Percentiles rank a stretch among this genome's conserved stretches.
phyloP scores from a whole-genome alignment of 176 grass and related monocot genomes.

The Poa pratensis region DNA sequence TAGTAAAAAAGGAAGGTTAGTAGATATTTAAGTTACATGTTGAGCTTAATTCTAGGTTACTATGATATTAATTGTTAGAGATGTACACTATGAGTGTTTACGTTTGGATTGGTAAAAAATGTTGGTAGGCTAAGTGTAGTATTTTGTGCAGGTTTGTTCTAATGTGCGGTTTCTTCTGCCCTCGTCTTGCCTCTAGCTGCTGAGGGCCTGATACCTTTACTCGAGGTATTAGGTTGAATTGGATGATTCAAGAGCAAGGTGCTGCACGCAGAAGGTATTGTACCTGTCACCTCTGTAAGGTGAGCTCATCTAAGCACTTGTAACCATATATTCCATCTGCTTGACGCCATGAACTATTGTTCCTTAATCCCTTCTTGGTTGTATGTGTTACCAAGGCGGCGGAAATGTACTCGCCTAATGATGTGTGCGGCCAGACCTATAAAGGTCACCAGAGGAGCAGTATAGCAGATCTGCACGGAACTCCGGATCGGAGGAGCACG shows the following conservation, averaged over 20 bases:
- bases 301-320: not conserved
- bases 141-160: not conserved
- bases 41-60: not conserved
- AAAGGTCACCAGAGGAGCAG: not conserved
- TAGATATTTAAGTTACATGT: not conserved
- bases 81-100: not conserved
- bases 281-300: not conserved
- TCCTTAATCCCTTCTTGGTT: not conserved
- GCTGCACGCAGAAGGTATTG: not conserved
- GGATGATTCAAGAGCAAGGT: constrained; percentile 18
- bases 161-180: not conserved
- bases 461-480: not conserved
- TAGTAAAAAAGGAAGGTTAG: constrained; percentile 39
- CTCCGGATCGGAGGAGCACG: not conserved
- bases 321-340: constrained; percentile 12
- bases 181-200: constrained; percentile 10
- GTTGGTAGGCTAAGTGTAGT: not conserved
- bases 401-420: constrained; percentile 10
- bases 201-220: not conserved
- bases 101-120: not conserved
- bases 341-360: not conserved
- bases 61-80: not conserved
- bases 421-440: not conserved
- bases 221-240: not conserved
- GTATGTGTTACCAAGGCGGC: constrained; percentile 18